These are phyloP conservation scores for Elasticomyces elasticus DNA, from an alignment of 495 filamentous ascomycete species.

Conservation along the genomic window DNA sequence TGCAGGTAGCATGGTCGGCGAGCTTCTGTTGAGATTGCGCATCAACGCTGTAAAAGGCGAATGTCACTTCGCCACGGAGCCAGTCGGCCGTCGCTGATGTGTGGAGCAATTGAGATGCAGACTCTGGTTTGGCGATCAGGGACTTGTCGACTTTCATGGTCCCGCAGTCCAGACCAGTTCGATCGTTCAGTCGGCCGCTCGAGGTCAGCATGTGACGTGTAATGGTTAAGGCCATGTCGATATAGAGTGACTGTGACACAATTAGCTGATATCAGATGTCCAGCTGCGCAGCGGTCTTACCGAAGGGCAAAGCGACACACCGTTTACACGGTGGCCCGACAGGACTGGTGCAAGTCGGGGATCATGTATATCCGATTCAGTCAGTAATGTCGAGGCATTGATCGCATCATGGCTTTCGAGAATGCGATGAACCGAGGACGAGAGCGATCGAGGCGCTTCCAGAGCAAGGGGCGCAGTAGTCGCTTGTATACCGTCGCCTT, in stretches of 20 bases:
- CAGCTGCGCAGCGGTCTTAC: neutral
- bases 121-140: constrained; percentile 46
- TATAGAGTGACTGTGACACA: constrained; percentile 2
- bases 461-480: neutral
- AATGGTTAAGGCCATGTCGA: constrained; percentile 9
- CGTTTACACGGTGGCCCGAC: constrained; percentile 7
- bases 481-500: neutral
- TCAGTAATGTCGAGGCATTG: constrained; percentile 2
- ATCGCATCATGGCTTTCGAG: neutral
- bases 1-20: constrained; percentile 42
- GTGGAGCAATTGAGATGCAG: constrained; percentile 37
- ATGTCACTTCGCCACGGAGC: constrained; percentile 5
- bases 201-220: neutral
- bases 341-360: neutral
- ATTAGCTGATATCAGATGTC: neutral
- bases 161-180: constrained; percentile 50
- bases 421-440: constrained; percentile 10
- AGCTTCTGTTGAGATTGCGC: constrained; percentile 40
- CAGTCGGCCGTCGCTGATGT: constrained; percentile 22
- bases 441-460: neutral
- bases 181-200: constrained; percentile 37
- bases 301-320: constrained; percentile 3
- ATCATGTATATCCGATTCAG: constrained; percentile 6
- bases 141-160: constrained; percentile 62
- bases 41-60: constrained; percentile 36